Base-by-base conservation (phyloP, 176 grass and related monocot species). In the Rhynchospora tenuis region DNA sequence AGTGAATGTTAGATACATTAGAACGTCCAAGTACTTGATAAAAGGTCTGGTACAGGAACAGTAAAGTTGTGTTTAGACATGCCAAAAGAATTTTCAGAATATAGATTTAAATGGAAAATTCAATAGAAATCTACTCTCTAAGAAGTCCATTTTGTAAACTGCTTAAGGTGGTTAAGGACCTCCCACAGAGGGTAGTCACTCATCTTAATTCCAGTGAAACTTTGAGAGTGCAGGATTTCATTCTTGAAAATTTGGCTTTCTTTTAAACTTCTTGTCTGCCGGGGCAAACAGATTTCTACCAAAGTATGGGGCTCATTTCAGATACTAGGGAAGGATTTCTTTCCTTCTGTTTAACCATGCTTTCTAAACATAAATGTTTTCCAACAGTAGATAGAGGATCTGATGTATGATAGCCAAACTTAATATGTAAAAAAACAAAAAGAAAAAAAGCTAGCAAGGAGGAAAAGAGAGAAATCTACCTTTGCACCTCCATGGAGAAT, bases 401-500 rank as follows among this genome's bases (percentile, higher is more conserved):
- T 66, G 64, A 66, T 16, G 9, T 15, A 66, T 29, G 33, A 66
- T 66, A 33, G 64, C 28, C 11, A n/a, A 70, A 43, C 38, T 71
- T 22, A 8, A 71, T 22, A 69, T 22, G 67, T 71, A 10, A 19
- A 13, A 71, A 38, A 38, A 38, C 3, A 4, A 38, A 38, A 38
- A 38, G 5, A 38, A 38, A 38, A 38, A 38, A 38, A 1, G 3
- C 33, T 38, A 3, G 12, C n/a, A 51, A 75, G 15, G 11, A 46
- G 23, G 44, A 9, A 46, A 20, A 27, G 14, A 43, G 7, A n/a
- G 11, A 54, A 75, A 74, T 13, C 78, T 87, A 94, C 95, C 85
- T 91, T 93, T 70, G 95, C 95, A 79, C 95, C 95, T 66, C 95
- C 95, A 91, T 98, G 95, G 78, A 98, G 95, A 65, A 98, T 98